Evolutionary conservation across 2,329 filamentous ascomycete genomes (phyloP).

Genomic region (Arthrobotrys sphaeroides): DNA sequence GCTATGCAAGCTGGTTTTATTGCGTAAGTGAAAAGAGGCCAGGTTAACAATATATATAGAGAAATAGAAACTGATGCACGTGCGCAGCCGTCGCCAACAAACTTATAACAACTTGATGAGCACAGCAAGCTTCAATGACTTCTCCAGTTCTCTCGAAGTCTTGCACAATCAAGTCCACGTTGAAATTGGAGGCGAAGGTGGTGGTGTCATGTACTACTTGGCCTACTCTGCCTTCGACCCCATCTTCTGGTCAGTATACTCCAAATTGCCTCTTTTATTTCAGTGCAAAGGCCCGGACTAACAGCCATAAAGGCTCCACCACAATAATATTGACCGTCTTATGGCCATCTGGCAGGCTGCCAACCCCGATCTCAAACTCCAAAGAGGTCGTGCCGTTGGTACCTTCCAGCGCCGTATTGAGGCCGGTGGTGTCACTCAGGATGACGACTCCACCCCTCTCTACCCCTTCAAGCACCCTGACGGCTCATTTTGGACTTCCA

Average conservation of each 20-base stretch:
- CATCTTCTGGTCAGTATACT: conserved; percentile 56
- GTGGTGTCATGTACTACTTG: conserved; percentile 57
- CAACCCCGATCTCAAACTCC: conserved; percentile 47
- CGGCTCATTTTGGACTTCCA: conserved; percentile 53
- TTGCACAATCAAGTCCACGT: conserved; percentile 57
- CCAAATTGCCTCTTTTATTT: neutral
- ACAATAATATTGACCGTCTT: conserved; percentile 57
- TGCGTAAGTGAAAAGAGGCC: neutral
- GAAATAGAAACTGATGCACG: too few relatives aligned
- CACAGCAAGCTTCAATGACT: conserved; percentile 51
- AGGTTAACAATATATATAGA: too few relatives aligned
- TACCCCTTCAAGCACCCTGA: conserved; percentile 55
- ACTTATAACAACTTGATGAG: conserved; percentile 56
- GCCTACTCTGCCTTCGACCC: conserved; percentile 58
- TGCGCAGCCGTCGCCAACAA: conserved; percentile 51
- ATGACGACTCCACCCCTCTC: conserved; percentile 54
- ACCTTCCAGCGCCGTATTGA: conserved; percentile 53
- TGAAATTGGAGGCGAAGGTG: conserved; percentile 32
- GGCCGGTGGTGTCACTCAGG: conserved; percentile 1
- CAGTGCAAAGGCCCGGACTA: conserved; percentile 49
- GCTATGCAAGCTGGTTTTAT: conserved; percentile 24
- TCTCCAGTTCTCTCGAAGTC: conserved; percentile 54
- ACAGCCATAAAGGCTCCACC: conserved; percentile 55
- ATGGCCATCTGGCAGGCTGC: conserved; percentile 58
- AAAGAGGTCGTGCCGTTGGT: conserved; percentile 20